phyloP scores from a whole-genome alignment of 768 basidiomycete species.

The Lactifluus volemus region DNA sequence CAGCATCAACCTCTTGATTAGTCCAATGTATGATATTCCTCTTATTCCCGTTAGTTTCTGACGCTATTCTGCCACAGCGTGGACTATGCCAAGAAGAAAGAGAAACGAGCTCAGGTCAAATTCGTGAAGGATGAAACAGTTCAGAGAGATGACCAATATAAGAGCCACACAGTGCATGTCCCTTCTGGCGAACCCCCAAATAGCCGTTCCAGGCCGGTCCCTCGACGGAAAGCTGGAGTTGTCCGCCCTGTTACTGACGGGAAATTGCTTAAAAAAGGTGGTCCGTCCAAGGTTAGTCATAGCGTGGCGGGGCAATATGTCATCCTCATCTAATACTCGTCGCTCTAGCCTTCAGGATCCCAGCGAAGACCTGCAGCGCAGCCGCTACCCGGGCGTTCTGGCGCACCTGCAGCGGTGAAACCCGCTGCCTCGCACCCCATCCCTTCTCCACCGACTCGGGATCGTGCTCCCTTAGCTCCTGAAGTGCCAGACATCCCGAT shows the following conservation, averaged over 20 bases:
- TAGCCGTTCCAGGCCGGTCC: conserved; percentile 75
- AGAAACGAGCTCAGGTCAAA: conserved; percentile 82
- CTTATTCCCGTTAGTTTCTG: background rate
- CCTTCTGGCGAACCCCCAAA: conserved; percentile 77
- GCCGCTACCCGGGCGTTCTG: conserved; percentile 54
- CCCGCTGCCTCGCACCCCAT: conserved; percentile 36
- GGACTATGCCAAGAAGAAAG: conserved; percentile 94
- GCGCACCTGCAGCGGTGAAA: conserved; percentile 29
- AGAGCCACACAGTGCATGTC: conserved; percentile 86
- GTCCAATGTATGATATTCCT: conserved; percentile 54
- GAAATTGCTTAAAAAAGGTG: conserved; percentile 68
- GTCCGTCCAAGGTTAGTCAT: conserved; percentile 42
- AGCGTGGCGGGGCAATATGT: background rate
- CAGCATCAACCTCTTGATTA: conserved; percentile 61
- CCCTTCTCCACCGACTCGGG: conserved; percentile 33
- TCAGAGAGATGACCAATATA: conserved; percentile 73
- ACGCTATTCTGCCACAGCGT: conserved; percentile 41
- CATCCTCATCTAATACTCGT: conserved; percentile 2
- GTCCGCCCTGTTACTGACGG: conserved; percentile 81
- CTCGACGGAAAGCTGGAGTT: conserved; percentile 81
- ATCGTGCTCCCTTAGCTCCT: conserved; percentile 44
- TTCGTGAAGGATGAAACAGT: conserved; percentile 86
- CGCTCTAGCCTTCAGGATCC: conserved; percentile 22
- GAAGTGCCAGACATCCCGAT: conserved; percentile 57
- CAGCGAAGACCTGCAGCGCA: conserved; percentile 50